Evolutionary conservation across 129 eudicot genomes (phyloP).

Genomic region (Tagetes patula): DNA sequence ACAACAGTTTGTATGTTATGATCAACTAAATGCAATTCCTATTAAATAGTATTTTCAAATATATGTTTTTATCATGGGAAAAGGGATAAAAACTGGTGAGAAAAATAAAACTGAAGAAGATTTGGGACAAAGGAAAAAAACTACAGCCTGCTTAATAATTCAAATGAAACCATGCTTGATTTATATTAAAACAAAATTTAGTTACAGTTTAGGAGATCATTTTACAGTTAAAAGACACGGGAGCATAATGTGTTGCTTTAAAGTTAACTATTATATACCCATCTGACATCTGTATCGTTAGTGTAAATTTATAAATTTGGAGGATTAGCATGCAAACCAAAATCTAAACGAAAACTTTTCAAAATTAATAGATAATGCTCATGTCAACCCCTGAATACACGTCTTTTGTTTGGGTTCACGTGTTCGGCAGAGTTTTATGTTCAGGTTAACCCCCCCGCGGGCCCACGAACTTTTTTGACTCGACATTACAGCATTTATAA

Average conservation of each 20-base stretch:
- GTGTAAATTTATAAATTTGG: neutral
- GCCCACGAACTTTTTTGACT: too few relatives aligned
- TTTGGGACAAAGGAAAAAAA: constrained; percentile 46
- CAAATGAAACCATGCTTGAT: constrained; percentile 68
- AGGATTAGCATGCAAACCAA: neutral
- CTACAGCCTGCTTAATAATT: constrained; percentile 37
- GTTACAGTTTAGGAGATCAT: too few relatives aligned
- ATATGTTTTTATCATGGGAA: too few relatives aligned
- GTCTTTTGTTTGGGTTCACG: neutral
- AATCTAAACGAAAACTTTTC: neutral
- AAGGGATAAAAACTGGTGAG: too few relatives aligned
- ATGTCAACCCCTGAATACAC: neutral
- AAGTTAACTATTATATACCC: neutral
- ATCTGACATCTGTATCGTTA: neutral
- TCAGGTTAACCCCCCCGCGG: too few relatives aligned
- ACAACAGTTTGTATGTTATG: too few relatives aligned
- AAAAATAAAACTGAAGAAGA: constrained; percentile 35
- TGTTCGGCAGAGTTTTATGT: neutral
- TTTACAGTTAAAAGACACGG: neutral
- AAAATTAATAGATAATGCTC: neutral
- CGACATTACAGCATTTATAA: neutral
- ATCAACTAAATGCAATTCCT: too few relatives aligned
- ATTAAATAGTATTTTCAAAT: too few relatives aligned
- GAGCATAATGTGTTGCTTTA: constrained; percentile 4
- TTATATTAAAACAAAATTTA: constrained; percentile 52